phyloP scores from a whole-genome alignment of 148 eudicot genomes.

The Cornus controversa region DNA sequence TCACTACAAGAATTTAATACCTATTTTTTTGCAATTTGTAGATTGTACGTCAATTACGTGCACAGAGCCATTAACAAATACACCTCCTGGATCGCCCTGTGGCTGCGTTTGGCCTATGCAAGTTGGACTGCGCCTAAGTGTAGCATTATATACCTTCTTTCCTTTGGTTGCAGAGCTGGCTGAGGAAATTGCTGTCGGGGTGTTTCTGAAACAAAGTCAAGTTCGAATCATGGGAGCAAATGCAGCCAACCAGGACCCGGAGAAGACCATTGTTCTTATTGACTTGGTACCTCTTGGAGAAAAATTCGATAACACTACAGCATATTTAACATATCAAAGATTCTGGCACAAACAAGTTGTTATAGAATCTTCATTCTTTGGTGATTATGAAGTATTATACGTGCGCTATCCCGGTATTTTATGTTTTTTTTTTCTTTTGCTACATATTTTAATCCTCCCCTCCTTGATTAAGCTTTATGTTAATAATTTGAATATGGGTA shows the following conservation, averaged over 20 bases:
- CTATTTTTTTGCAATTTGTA: slow-evolving; percentile 21
- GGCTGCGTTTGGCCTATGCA: slow-evolving; percentile 82
- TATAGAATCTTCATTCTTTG: slow-evolving; percentile 57
- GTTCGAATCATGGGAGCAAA: slow-evolving; percentile 94
- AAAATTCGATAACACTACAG: slow-evolving; percentile 62
- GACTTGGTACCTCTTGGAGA: slow-evolving; percentile 78
- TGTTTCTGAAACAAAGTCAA: slow-evolving; percentile 67
- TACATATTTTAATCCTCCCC: background rate
- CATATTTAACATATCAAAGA: slow-evolving; percentile 52
- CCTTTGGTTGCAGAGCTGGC: slow-evolving; percentile 83
- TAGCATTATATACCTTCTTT: slow-evolving; percentile 69
- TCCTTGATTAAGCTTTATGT: slow-evolving; percentile 9
- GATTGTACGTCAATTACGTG: slow-evolving; percentile 73
- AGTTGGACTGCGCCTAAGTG: slow-evolving; percentile 72
- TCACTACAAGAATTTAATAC: slow-evolving; percentile 12
- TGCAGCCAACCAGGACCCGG: slow-evolving; percentile 58
- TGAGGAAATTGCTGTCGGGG: slow-evolving; percentile 62
- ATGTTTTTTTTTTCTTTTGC: background rate
- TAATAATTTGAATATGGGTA: background rate
- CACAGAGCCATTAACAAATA: slow-evolving; percentile 67
- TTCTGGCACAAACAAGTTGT: slow-evolving; percentile 72
- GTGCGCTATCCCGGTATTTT: slow-evolving; percentile 73
- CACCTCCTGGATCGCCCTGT: slow-evolving; percentile 77
- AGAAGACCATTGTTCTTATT: slow-evolving; percentile 64
- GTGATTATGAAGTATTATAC: slow-evolving; percentile 71